Conservation (phyloP, 1,139 yeast genomes). For the Lodderomyces theae region DNA sequence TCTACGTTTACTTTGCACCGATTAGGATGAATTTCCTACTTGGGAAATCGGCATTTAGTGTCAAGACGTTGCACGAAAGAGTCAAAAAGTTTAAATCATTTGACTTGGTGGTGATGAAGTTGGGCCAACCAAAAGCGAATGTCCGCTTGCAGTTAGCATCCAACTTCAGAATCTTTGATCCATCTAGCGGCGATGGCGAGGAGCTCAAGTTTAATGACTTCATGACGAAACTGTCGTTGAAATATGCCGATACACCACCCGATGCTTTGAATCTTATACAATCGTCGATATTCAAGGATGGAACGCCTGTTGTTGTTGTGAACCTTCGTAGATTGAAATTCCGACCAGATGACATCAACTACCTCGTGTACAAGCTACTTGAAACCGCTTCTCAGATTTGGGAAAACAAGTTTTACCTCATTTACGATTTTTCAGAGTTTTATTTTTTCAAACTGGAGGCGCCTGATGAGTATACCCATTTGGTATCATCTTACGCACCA, state of each 20-base stretch:
- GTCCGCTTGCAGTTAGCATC: constrained; percentile 55
- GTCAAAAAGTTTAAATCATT: constrained; percentile 24
- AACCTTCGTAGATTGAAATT: constrained; percentile 44
- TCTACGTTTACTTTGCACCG: constrained; percentile 58
- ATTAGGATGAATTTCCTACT: constrained; percentile 44
- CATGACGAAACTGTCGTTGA: constrained; percentile 64
- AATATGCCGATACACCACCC: constrained; percentile 45
- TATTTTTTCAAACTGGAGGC: constrained; percentile 16
- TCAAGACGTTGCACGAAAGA: constrained; percentile 25
- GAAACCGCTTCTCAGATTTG: constrained; percentile 73
- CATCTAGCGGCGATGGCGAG: constrained; percentile 34
- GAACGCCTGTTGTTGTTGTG: constrained; percentile 65
- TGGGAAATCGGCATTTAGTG: constrained; percentile 21
- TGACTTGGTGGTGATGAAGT: constrained; percentile 28
- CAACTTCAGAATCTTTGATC: constrained; percentile 41
- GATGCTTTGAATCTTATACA: constrained; percentile 50
- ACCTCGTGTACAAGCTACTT: constrained; percentile 58
- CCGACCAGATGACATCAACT: constrained; percentile 51
- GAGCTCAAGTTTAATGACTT: constrained; percentile 60
- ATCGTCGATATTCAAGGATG: constrained; percentile 68
- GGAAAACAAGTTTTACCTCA: constrained; percentile 62
- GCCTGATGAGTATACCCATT: constrained; percentile 25
- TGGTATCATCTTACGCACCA: constrained; percentile 45
- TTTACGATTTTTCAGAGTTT: constrained; percentile 70
- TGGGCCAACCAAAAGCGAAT: constrained; percentile 42